phyloP scores from a whole-genome alignment of 768 basidiomycete species.

The Kwoniella dendrophila region DNA sequence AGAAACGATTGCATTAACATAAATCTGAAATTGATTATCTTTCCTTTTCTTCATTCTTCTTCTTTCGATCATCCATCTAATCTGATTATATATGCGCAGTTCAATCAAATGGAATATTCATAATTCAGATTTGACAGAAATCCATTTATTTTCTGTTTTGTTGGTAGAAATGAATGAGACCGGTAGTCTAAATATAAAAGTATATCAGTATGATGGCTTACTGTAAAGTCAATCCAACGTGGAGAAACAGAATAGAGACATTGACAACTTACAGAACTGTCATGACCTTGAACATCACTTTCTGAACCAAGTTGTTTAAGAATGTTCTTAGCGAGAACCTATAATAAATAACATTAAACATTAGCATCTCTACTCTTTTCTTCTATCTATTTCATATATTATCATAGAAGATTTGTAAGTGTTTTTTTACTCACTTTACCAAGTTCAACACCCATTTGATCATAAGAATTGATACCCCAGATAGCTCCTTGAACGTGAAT shows the following conservation, averaged over 20 bases:
- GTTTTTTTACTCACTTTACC: conserved; percentile 64
- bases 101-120: neutral
- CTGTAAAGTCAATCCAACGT: conserved; percentile 4
- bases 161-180: conserved; percentile 96
- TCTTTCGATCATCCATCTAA: no score
- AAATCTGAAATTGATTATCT: no score
- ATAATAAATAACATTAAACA: neutral
- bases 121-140: neutral
- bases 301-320: conserved; percentile 73
- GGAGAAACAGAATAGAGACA: neutral
- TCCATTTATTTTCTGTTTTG: conserved; percentile 64
- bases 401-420: neutral
- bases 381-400: neutral
- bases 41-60: no score
- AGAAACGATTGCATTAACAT: no score
- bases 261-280: conserved; percentile 66
- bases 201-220: neutral
- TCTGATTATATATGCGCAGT: no score
- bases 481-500: conserved; percentile 96
- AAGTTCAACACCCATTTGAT: conserved; percentile 99
- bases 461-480: conserved; percentile 99
- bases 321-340: conserved; percentile 92
- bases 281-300: conserved; percentile 75
- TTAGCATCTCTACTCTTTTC: neutral
- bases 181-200: conserved; percentile 69